Conservation (phyloP, 495 filamentous ascomycete genomes). For the Haplographium delicatum region DNA sequence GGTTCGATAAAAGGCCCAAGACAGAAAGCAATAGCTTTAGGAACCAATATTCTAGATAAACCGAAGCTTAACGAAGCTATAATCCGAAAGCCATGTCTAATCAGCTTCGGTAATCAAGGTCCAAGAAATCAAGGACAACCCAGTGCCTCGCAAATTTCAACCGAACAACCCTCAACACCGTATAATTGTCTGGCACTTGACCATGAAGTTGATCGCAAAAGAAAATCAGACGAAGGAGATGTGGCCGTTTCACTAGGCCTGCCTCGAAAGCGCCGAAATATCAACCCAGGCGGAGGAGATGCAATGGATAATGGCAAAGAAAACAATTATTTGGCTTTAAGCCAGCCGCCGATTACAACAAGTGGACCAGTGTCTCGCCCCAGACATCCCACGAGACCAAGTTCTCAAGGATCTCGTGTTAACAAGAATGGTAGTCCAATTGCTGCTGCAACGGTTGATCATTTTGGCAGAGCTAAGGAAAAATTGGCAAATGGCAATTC, state of each 20-base stretch:
- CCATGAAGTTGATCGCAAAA: conserved; percentile 5
- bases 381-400: not conserved
- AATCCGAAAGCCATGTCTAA: conserved; percentile 22
- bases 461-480: conserved; percentile 11
- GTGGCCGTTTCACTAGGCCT: not conserved
- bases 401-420: conserved; percentile 29
- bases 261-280: conserved; percentile 12
- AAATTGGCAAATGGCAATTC: not conserved
- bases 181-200: no score
- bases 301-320: no score
- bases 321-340: not conserved
- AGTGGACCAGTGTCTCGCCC: not conserved
- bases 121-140: conserved; percentile 33
- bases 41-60: not conserved
- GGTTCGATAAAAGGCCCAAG: not conserved
- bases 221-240: conserved; percentile 9
- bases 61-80: not conserved
- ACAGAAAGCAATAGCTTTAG: not conserved
- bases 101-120: conserved; percentile 26
- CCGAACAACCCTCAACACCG: no score
- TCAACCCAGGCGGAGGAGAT: conserved; percentile 7
- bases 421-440: conserved; percentile 30
- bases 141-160: no score
- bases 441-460: conserved; percentile 8
- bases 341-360: not conserved